These are phyloP conservation scores for Spathaspora gorwiae DNA, from an alignment of 805 yeast species.

Conservation along the genomic window DNA sequence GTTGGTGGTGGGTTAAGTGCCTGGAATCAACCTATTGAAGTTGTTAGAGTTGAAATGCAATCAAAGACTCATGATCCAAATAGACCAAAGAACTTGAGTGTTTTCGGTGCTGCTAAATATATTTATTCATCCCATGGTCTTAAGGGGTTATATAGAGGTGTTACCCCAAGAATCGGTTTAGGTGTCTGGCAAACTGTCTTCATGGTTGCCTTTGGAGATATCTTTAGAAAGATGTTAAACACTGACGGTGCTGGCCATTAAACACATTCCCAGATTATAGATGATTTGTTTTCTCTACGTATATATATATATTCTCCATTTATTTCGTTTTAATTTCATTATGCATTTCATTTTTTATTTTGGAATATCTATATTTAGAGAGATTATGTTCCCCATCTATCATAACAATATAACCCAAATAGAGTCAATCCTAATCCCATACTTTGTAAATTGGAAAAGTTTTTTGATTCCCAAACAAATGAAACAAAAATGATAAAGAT, in stretches of 20 bases:
- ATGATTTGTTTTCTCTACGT: too few species aligned
- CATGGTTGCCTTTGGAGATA: slow-evolving; percentile 98
- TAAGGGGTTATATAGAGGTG: slow-evolving; percentile 92
- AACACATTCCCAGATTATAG: too few species aligned
- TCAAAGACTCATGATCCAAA: slow-evolving; percentile 90
- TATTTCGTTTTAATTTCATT: too few species aligned
- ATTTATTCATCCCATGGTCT: slow-evolving; percentile 80
- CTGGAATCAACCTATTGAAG: slow-evolving; percentile 99
- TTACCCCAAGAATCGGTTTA: slow-evolving; percentile 92
- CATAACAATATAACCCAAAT: slow-evolving; percentile 38
- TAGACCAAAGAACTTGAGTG: slow-evolving; percentile 88
- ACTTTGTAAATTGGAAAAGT: slow-evolving; percentile 25
- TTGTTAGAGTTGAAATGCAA: slow-evolving; percentile 97
- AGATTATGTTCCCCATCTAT: slow-evolving; percentile 31
- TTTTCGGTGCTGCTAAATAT: slow-evolving; percentile 70
- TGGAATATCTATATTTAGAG: too few species aligned
- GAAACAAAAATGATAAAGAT: slow-evolving; percentile 67
- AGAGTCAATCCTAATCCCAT: slow-evolving; percentile 35
- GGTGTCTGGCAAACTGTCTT: slow-evolving; percentile 98
- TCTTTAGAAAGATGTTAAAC: slow-evolving; percentile 42
- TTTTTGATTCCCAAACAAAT: slow-evolving; percentile 49
- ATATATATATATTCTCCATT: too few species aligned
- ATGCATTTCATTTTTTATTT: too few species aligned
- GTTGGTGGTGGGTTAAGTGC: slow-evolving; percentile 97
- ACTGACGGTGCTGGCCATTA: slow-evolving; percentile 31